phyloP scores from a whole-genome alignment of 148 eudicot species.

The Fagopyrum homotropicum region DNA sequence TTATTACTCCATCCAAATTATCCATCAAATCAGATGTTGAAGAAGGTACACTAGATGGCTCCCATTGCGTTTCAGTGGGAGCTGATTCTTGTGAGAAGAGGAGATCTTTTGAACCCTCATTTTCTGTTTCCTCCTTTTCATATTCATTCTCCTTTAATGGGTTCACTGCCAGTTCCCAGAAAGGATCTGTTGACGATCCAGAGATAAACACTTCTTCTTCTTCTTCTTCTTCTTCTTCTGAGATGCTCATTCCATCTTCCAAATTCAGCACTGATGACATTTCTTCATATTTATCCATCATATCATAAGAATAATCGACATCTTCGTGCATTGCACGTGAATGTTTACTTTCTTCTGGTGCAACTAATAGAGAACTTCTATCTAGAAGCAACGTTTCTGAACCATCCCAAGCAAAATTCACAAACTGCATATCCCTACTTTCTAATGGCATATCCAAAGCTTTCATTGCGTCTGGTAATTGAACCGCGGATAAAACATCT shows the following conservation, averaged over 20 bases:
- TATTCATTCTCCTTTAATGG: neutral
- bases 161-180: neutral
- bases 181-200: neutral
- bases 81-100: slow-evolving; percentile 5
- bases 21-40: neutral
- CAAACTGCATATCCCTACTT: slow-evolving; percentile 16
- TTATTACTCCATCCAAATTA: neutral
- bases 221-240: neutral
- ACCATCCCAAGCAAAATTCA: slow-evolving; percentile 22
- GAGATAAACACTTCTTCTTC: neutral
- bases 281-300: neutral
- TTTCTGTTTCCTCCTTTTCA: neutral
- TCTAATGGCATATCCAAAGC: slow-evolving; percentile 1
- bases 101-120: neutral
- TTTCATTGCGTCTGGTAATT: slow-evolving; percentile 8
- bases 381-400: slow-evolving; percentile 20
- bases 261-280: neutral
- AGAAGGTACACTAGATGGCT: neutral
- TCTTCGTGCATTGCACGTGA: slow-evolving; percentile 16
- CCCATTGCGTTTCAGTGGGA: neutral
- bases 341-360: slow-evolving; percentile 17
- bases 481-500: slow-evolving; percentile 20
- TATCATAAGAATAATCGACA: neutral
- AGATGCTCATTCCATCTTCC: slow-evolving; percentile 3
- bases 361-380: slow-evolving; percentile 10